Conservation (phyloP, 73 alveolate species). For the Paramecium octaurelia region DNA sequence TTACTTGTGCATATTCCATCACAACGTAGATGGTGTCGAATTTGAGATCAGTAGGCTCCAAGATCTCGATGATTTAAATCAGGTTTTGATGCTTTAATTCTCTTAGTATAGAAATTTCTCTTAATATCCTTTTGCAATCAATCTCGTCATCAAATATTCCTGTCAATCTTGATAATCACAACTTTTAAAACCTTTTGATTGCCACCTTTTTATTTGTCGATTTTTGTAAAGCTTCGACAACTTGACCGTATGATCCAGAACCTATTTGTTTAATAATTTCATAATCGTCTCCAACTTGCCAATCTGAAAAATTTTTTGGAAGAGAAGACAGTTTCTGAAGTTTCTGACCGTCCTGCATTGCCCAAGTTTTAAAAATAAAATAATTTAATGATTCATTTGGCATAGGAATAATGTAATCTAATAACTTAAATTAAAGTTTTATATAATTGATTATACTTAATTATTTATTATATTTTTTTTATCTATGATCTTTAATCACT, state of each 20-base stretch:
- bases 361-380: neutral
- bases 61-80: conserved; percentile 68
- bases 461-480: neutral
- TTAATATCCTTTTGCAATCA: conserved; percentile 90
- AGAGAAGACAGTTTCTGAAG: conserved; percentile 26
- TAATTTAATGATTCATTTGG: neutral
- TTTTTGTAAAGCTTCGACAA: conserved; percentile 87
- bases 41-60: conserved; percentile 74
- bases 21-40: conserved; percentile 77
- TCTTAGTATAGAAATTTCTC: conserved; percentile 81
- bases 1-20: conserved; percentile 71
- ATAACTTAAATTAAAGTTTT: neutral
- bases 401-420: neutral
- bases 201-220: conserved; percentile 82
- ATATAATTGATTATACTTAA: neutral
- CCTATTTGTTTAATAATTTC: conserved; percentile 86
- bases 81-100: conserved; percentile 76
- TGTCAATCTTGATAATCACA: conserved; percentile 40
- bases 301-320: conserved; percentile 61
- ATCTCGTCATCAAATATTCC: conserved; percentile 89
- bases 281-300: conserved; percentile 86
- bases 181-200: conserved; percentile 60
- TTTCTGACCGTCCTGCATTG: conserved; percentile 39
- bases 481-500: neutral
- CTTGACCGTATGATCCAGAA: conserved; percentile 95